These are phyloP conservation scores for Aphanomyces stellatus DNA, from an alignment of 352 stramenopile genomes.

Conservation along the genomic window DNA sequence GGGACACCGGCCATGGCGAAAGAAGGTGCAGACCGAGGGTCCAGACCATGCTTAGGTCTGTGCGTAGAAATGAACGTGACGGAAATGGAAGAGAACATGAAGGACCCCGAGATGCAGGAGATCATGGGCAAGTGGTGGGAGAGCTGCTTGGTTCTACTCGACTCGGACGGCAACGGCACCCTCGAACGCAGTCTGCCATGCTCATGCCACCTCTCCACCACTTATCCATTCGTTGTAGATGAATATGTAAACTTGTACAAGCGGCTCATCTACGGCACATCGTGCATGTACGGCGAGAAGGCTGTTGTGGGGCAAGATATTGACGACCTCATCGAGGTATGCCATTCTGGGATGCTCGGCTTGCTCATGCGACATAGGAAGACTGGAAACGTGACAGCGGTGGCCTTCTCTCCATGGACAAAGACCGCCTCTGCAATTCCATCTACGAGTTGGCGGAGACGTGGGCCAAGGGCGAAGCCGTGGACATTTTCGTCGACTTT, in stretches of 20 bases:
- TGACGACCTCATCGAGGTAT: slow-evolving; percentile 17
- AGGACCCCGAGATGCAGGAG: not conserved
- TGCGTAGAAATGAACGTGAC: not conserved
- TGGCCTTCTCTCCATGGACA: slow-evolving; percentile 16
- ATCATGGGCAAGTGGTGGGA: slow-evolving; percentile 21
- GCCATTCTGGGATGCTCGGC: not conserved
- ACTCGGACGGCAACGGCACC: slow-evolving; percentile 12
- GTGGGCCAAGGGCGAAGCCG: slow-evolving; percentile 10
- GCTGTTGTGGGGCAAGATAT: slow-evolving; percentile 7
- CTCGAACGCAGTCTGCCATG: slow-evolving; percentile 4
- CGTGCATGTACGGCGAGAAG: slow-evolving; percentile 18
- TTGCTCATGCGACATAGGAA: not conserved
- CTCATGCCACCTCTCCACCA: not conserved
- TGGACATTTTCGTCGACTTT: slow-evolving; percentile 9
- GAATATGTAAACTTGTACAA: slow-evolving; percentile 21
- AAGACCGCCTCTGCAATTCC: slow-evolving; percentile 1
- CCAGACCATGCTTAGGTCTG: not conserved
- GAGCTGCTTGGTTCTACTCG: slow-evolving; percentile 4
- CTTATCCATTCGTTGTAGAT: not conserved
- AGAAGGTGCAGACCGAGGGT: not conserved
- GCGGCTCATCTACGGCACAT: slow-evolving; percentile 16
- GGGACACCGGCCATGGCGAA: not conserved
- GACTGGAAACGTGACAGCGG: slow-evolving; percentile 20
- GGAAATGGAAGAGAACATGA: slow-evolving; percentile 1
- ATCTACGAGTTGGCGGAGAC: slow-evolving; percentile 20